phyloP scores from a whole-genome alignment of 2,329 filamentous ascomycete species.

The Truncatella angustata region DNA sequence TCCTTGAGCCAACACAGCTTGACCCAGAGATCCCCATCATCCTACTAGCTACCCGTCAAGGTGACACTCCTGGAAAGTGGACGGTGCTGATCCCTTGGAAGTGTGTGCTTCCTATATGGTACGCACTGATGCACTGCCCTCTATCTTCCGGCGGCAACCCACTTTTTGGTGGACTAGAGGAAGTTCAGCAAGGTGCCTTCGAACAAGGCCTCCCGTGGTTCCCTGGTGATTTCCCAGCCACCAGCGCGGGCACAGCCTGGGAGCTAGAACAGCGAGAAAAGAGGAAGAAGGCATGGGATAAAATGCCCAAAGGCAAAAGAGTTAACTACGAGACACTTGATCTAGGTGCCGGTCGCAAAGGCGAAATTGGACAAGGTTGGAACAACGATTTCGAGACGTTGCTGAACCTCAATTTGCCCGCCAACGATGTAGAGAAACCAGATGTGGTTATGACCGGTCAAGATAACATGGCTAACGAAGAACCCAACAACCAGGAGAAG shows the following conservation, averaged over 20 bases:
- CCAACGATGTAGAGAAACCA: constrained; percentile 18
- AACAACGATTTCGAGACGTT: constrained; percentile 79
- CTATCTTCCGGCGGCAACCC: constrained; percentile 78
- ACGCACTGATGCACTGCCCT: constrained; percentile 78
- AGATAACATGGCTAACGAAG: constrained; percentile 5
- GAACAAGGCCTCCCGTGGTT: constrained; percentile 80
- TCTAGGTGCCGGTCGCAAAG: constrained; percentile 70
- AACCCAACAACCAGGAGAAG: not conserved
- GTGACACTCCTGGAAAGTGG: constrained; percentile 64
- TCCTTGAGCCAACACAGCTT: constrained; percentile 52
- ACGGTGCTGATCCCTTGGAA: constrained; percentile 87
- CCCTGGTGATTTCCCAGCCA: constrained; percentile 79
- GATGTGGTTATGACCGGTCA: constrained; percentile 10
- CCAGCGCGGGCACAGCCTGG: constrained; percentile 76
- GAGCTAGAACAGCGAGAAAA: constrained; percentile 63
- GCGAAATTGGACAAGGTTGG: constrained; percentile 80
- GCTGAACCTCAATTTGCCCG: constrained; percentile 37
- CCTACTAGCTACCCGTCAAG: constrained; percentile 59
- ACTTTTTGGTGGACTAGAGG: constrained; percentile 76
- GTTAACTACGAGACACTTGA: constrained; percentile 72
- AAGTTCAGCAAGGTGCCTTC: constrained; percentile 77
- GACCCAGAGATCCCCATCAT: constrained; percentile 80
- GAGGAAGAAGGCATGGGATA: constrained; percentile 67
- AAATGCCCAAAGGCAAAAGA: constrained; percentile 78
- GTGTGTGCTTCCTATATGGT: constrained; percentile 83